Evolutionary conservation across 176 grass and related monocot genomes (phyloP), one percentile per base, ranked within the genome.

Genomic region (Avena sativa): DNA sequence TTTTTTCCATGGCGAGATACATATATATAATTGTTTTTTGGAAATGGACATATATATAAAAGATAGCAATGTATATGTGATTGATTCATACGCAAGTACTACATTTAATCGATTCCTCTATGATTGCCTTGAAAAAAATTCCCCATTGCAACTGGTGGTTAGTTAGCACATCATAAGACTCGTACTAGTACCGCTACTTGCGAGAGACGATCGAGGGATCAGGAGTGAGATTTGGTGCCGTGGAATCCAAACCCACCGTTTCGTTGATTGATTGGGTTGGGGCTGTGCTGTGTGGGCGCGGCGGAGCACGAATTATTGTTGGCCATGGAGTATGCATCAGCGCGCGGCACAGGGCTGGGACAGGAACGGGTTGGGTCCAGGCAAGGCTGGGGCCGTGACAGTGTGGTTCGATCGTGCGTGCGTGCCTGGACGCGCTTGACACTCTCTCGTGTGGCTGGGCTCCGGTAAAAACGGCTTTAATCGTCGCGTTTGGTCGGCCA

Each of bases 61-160:
- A 79, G 21, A 75, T 79, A 88, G 78, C 85, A 84, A 71, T 91
- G 90, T 91, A 91, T 82, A 91, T 88, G 79, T 91, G 90, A 63
- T 66, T 76, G 25, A 73, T 73, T 48, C 70, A 48, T 67, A 34
- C 16, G 28, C 28, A 28, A 43, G 34, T 71, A 17, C 55, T 65
- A 30, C 62, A 14, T 64, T 60, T 64, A 1, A 34, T 74, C 52
- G 69, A 70, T 28, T 30, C 16, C 62, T 66, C 56, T 32, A 38
- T 80, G 80, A 38, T 74, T 87, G 89, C 63, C 20, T 79, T 76
- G 38, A 28, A 28, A 28, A 28, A 28, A 28, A 84, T 85, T 36
- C 46, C 9, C 50, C 78, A 9, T 77, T 60, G 78, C 71, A 70
- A 38, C 7, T 21, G 62, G 79, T 72, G 9, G 6, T 28, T 43